Evolutionary conservation across 2,329 filamentous ascomycete species (phyloP).

Genomic region (Ascochyta viciae-villosae): DNA sequence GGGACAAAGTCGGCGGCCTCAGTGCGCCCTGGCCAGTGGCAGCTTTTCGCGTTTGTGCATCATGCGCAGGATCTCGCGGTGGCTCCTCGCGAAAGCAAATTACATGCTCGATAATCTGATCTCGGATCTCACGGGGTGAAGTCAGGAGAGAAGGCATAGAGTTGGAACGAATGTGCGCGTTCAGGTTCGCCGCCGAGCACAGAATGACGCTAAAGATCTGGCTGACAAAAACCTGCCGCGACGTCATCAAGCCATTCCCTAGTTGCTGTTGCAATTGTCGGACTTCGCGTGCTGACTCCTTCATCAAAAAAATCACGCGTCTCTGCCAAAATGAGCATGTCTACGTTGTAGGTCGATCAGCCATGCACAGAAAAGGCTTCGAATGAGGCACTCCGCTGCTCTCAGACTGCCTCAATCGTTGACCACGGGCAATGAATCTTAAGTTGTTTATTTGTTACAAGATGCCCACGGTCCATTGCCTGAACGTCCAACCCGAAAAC

Average conservation of each 20-base stretch:
- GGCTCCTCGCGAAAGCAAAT: background rate
- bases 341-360: too few relatives aligned
- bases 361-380: too few relatives aligned
- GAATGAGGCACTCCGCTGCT: too few relatives aligned
- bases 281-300: too few relatives aligned
- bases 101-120: constrained; percentile 14
- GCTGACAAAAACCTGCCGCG: background rate
- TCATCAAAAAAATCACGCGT: too few relatives aligned
- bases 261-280: too few relatives aligned
- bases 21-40: background rate
- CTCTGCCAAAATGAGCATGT: too few relatives aligned
- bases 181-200: background rate
- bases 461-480: too few relatives aligned
- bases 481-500: too few relatives aligned
- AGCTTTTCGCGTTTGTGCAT: background rate
- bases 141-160: constrained; percentile 4
- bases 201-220: background rate
- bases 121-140: constrained; percentile 13
- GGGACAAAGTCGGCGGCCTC: background rate
- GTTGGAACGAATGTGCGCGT: background rate
- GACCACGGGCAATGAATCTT: too few relatives aligned
- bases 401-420: too few relatives aligned
- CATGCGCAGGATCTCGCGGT: constrained; percentile 7
- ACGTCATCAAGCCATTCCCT: background rate
- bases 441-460: too few relatives aligned